Evolutionary conservation across 179 eudicot species (phyloP).

Genomic region (Carnegiea gigantea): DNA sequence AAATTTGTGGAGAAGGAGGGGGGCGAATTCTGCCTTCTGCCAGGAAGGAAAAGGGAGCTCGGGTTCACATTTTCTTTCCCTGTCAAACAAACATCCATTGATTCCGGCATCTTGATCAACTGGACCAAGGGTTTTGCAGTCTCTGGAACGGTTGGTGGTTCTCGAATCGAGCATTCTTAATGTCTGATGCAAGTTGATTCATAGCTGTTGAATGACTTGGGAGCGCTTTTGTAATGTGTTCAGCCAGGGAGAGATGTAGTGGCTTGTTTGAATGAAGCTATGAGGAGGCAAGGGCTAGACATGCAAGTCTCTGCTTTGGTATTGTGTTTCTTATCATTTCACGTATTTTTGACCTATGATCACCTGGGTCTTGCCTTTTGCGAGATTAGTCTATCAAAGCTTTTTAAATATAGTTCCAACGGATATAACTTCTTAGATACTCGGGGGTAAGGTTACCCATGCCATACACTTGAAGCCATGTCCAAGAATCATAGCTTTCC

Average conservation of each 20-base stretch:
- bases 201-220: not conserved
- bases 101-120: conserved; percentile 71
- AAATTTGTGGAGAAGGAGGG: conserved; percentile 56
- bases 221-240: not conserved
- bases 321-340: conserved; percentile 13
- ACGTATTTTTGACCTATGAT: not conserved
- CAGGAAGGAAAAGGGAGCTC: conserved; percentile 58
- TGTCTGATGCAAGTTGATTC: not conserved
- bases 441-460: too few species aligned
- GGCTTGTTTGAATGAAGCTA: conserved; percentile 67
- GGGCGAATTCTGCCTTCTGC: conserved; percentile 37
- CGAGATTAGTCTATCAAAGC: too few species aligned
- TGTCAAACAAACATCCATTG: conserved; percentile 71
- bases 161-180: not conserved
- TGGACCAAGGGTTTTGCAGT: conserved; percentile 91
- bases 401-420: too few species aligned
- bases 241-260: conserved; percentile 82
- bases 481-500: too few species aligned
- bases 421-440: too few species aligned
- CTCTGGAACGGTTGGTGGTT: conserved; percentile 61
- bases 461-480: too few species aligned
- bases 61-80: conserved; percentile 93
- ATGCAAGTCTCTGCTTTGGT: conserved; percentile 87
- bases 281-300: conserved; percentile 61
- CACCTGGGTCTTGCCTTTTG: not conserved